Evolutionary conservation across 192 early-diverging fungal species (phyloP), one percentile per base, ranked within the genome.

Genomic region (Coemansia sp.): DNA sequence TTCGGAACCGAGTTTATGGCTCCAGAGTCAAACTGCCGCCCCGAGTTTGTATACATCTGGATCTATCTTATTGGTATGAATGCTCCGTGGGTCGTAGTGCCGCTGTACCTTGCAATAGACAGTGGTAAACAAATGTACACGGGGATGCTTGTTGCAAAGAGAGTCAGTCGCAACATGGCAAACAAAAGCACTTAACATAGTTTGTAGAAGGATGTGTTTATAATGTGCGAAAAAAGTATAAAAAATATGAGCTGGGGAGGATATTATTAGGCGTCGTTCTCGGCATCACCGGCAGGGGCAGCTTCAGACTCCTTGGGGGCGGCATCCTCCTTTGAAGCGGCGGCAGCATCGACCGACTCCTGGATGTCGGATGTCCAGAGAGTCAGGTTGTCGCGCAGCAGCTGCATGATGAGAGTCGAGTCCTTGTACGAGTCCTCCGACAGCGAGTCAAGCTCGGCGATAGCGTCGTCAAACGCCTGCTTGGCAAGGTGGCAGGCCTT

Each of bases 371-470:
- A 94, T 56, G 94, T 97, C 96, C 96, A 98, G 58, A 98, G 87
- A 49, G 96, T 97, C 71, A 98, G 86, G 85, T 98, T 98, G 82
- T 98, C 96, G 62, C 96, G 86, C 69, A 98, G 83, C 54, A 98
- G 85, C 83, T 98, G 96, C 96, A 98, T 98, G 81, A 98, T 98
- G 63, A 98, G 85, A 51, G 96, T 98, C 48, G 92, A 94, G 79
- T 98, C 95, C 87, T 97, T 98, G 91, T 98, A 98, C 56, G 91
- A 93, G 81, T 97, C 96, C 81, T 98, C 96, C 76, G 87, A 92
- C 54, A 98, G 87, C 61, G 91, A 95, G 86, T 98, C 96, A 56
- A 98, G 84, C 82, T 97, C 96, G 40, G 96, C 94, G 79, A 98
- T 98, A 50, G 96, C 96, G 66, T 96, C 96, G 80, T 98, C 96